phyloP scores from a whole-genome alignment of 306 rosid genomes.

The Elaeagnus macrophylla region DNA sequence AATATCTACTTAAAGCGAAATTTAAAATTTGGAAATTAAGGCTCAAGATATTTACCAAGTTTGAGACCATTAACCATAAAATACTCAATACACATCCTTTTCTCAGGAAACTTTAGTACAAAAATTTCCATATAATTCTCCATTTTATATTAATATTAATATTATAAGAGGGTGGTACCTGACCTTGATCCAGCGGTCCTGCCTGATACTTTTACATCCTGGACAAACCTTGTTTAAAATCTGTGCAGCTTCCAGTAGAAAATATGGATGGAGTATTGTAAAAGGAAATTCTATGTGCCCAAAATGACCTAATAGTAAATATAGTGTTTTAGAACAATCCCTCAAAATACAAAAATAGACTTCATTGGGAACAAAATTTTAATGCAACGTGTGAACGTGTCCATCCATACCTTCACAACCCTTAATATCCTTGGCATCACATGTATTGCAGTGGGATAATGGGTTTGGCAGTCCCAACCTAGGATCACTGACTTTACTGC shows the following conservation, averaged over 20 bases:
- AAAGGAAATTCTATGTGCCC: slow-evolving; percentile 67
- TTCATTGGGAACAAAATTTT: slow-evolving; percentile 19
- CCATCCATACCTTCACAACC: slow-evolving; percentile 61
- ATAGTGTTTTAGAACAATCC: slow-evolving; percentile 24
- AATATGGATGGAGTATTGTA: slow-evolving; percentile 66
- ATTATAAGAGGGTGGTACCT: slow-evolving; percentile 33
- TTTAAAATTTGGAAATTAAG: no score
- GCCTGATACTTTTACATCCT: slow-evolving; percentile 60
- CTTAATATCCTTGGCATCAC: slow-evolving; percentile 49
- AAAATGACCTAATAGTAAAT: slow-evolving; percentile 68
- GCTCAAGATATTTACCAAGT: background rate
- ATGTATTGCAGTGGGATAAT: slow-evolving; percentile 56
- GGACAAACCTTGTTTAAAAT: slow-evolving; percentile 82
- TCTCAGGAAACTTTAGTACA: background rate
- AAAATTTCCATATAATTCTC: background rate
- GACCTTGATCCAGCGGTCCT: slow-evolving; percentile 55
- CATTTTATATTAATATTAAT: slow-evolving; percentile 1
- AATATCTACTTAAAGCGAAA: no score
- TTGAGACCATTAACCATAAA: background rate
- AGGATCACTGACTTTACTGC: slow-evolving; percentile 65
- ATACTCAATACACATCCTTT: background rate
- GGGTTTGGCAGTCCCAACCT: slow-evolving; percentile 81
- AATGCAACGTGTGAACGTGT: slow-evolving; percentile 8
- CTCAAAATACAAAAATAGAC: slow-evolving; percentile 7
- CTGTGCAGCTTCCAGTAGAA: slow-evolving; percentile 60